These are phyloP conservation scores for Cladosporium austrohemisphaericum DNA, from an alignment of 2,329 filamentous ascomycete genomes.

Conservation along the genomic window DNA sequence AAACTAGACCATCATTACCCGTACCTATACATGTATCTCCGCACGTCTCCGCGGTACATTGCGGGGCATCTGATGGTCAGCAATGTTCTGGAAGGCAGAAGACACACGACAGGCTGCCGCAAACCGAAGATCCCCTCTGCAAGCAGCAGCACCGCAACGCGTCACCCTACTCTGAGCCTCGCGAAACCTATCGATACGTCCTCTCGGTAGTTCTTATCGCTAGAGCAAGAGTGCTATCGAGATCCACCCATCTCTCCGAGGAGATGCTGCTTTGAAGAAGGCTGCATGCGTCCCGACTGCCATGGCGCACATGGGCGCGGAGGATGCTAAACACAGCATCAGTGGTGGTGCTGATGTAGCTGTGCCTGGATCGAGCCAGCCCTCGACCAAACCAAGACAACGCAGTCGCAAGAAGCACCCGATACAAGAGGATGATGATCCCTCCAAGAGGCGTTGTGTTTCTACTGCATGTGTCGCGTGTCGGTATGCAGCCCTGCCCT, in stretches of 20 bases:
- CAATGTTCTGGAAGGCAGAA: no score
- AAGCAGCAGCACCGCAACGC: no score
- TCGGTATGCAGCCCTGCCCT: constrained; percentile 21
- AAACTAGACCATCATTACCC: no score
- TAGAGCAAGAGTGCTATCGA: not conserved
- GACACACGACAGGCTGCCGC: no score
- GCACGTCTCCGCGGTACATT: no score
- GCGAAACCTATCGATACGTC: not conserved
- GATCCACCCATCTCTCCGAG: constrained; percentile 2
- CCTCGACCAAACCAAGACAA: constrained; percentile 21
- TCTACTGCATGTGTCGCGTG: constrained; percentile 35
- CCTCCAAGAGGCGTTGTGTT: constrained; percentile 41
- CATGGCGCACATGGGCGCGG: constrained; percentile 9
- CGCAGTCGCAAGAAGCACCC: constrained; percentile 24
- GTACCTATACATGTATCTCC: no score
- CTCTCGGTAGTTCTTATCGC: not conserved
- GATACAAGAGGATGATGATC: constrained; percentile 35
- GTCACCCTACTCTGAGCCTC: not conserved
- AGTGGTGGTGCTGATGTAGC: not conserved
- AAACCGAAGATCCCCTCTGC: no score
- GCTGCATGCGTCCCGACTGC: not conserved
- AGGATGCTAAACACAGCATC: not conserved
- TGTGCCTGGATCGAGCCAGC: not conserved
- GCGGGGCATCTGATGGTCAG: no score
- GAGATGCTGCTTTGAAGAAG: constrained; percentile 10